Percentiles rank a stretch among this genome's conserved stretches.
These are phyloP conservation scores for Coemansia sp. DNA, from an alignment of 192 early-diverging fungal species.

Conservation along the genomic window DNA sequence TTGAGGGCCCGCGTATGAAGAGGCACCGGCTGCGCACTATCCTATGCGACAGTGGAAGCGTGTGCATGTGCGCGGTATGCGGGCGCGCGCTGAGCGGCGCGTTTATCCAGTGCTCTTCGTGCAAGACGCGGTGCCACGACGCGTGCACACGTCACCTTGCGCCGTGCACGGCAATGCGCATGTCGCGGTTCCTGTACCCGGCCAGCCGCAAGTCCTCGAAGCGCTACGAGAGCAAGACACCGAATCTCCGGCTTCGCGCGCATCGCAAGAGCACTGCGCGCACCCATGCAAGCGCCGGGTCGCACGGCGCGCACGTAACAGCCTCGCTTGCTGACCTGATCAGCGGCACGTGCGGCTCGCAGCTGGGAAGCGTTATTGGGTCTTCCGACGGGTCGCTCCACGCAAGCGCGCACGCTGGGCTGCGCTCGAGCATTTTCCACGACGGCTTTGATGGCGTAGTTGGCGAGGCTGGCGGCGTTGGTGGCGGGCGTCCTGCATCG, in stretches of 20 bases:
- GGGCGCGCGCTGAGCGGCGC: slow-evolving; percentile 30
- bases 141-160: slow-evolving; percentile 31
- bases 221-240: slow-evolving; percentile 48
- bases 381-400: slow-evolving; percentile 41
- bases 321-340: slow-evolving; percentile 20
- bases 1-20: slow-evolving; percentile 51
- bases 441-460: slow-evolving; percentile 47
- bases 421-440: slow-evolving; percentile 10
- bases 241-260: slow-evolving; percentile 41
- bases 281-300: slow-evolving; percentile 10
- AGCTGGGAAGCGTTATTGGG: slow-evolving; percentile 17
- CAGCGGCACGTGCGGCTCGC: slow-evolving; percentile 15
- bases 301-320: background rate
- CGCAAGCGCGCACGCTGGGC: background rate
- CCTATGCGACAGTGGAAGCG: slow-evolving; percentile 33
- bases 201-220: slow-evolving; percentile 53
- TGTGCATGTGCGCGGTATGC: slow-evolving; percentile 44
- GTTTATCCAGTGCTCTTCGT: slow-evolving; percentile 49
- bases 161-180: slow-evolving; percentile 50
- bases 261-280: slow-evolving; percentile 22
- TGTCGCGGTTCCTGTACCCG: slow-evolving; percentile 49
- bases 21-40: slow-evolving; percentile 48
- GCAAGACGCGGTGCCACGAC: slow-evolving; percentile 53
- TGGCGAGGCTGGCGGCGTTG: background rate
- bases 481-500: slow-evolving; percentile 23